phyloP scores from a whole-genome alignment of 1,139 yeast species.

The Protomyces lactucae-debilis region DNA sequence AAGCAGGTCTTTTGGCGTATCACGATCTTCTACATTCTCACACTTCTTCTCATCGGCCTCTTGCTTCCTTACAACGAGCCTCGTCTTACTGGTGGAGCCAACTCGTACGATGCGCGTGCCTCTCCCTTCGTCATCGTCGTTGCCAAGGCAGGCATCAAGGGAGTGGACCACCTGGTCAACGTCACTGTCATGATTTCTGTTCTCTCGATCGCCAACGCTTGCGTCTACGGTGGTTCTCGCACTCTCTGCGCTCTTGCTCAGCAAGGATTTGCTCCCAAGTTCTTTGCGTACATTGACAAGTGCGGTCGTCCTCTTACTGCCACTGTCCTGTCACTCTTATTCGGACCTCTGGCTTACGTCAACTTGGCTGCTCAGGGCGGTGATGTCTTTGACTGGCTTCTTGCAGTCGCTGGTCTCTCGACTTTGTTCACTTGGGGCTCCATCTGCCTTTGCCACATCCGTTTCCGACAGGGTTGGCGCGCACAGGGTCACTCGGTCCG shows the following conservation, averaged over 20 bases:
- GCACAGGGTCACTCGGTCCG: slow-evolving; percentile 58
- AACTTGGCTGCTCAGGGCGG: slow-evolving; percentile 59
- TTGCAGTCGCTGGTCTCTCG: slow-evolving; percentile 77
- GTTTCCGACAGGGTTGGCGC: slow-evolving; percentile 71
- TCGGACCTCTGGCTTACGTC: slow-evolving; percentile 67
- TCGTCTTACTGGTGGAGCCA: slow-evolving; percentile 45
- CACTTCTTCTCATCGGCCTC: slow-evolving; percentile 46
- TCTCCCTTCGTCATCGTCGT: slow-evolving; percentile 75
- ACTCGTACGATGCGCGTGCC: slow-evolving; percentile 51
- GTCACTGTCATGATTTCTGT: slow-evolving; percentile 68
- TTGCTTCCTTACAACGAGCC: slow-evolving; percentile 61
- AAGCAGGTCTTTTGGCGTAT: slow-evolving; percentile 74
- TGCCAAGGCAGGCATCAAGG: slow-evolving; percentile 52
- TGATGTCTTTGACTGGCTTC: slow-evolving; percentile 73
- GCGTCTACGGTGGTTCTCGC: slow-evolving; percentile 74
- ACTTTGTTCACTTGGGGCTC: slow-evolving; percentile 82
- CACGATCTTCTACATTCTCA: slow-evolving; percentile 56
- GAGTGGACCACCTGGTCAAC: slow-evolving; percentile 65
- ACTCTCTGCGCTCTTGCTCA: slow-evolving; percentile 76
- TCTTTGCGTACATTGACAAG: slow-evolving; percentile 68
- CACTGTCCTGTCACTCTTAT: slow-evolving; percentile 50
- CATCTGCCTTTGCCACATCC: slow-evolving; percentile 66
- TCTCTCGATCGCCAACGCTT: slow-evolving; percentile 67
- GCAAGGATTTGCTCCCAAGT: slow-evolving; percentile 73
- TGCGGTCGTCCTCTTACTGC: slow-evolving; percentile 71